A percentile compares a stretch with the other conserved stretches of the same genome.
These are phyloP conservation scores for Arachnomyces sp. DNA, from an alignment of 2,329 filamentous ascomycete species.

Conservation along the genomic window DNA sequence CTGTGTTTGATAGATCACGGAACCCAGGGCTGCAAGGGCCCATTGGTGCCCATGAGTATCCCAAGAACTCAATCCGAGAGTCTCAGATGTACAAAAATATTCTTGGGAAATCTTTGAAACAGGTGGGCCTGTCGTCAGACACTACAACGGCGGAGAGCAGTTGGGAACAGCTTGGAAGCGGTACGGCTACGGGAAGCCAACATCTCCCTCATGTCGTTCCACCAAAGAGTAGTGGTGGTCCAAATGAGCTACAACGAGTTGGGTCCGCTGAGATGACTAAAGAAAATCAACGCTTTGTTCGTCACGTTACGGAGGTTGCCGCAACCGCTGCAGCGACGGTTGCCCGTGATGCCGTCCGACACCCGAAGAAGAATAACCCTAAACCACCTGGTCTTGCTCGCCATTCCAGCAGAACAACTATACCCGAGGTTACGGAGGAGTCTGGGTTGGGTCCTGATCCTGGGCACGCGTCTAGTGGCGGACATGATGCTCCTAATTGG, in stretches of 20 bases:
- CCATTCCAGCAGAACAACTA: too few species aligned
- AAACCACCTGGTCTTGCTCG: conserved; percentile 23
- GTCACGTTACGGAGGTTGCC: conserved; percentile 86
- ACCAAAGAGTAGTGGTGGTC: conserved; percentile 50
- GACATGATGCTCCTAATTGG: conserved; percentile 99
- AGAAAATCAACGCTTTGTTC: conserved; percentile 71
- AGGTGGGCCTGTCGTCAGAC: conserved; percentile 60
- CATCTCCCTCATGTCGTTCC: conserved; percentile 62
- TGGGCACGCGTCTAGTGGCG: conserved; percentile 47
- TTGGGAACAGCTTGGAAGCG: conserved; percentile 21
- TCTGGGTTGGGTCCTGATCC: conserved; percentile 19
- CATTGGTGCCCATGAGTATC: conserved; percentile 11
- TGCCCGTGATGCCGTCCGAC: conserved; percentile 61
- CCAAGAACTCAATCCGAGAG: conserved; percentile 66
- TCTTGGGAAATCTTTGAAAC: conserved; percentile 77
- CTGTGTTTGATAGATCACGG: conserved; percentile 26
- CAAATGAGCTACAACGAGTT: conserved; percentile 15
- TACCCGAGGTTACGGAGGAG: too few species aligned
- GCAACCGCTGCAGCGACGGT: conserved; percentile 84
- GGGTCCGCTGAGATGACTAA: conserved; percentile 58
- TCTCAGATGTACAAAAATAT: conserved; percentile 89
- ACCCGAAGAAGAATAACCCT: conserved; percentile 39
- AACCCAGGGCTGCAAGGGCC: background rate
- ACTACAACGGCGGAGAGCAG: conserved; percentile 37
- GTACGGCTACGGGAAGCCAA: conserved; percentile 14